Evolutionary conservation across 192 early-diverging fungal genomes (phyloP).

Genomic region (Backusella australiensis): DNA sequence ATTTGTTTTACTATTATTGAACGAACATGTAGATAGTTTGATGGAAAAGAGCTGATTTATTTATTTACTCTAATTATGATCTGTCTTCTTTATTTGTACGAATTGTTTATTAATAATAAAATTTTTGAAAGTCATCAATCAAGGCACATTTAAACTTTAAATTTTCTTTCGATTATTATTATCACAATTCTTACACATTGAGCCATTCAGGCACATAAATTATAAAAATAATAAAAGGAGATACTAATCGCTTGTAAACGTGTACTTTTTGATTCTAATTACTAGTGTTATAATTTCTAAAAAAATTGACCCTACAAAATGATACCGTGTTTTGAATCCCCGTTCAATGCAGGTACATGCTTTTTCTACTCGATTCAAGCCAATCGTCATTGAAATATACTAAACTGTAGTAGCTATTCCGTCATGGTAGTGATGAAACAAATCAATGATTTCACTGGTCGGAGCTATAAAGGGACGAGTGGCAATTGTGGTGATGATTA

Average conservation of each 20-base stretch:
- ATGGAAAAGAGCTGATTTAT: neutral
- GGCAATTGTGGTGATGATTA: neutral
- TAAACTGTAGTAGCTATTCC: neutral
- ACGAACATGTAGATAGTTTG: neutral
- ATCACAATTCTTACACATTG: neutral
- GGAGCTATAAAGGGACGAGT: neutral
- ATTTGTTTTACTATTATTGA: neutral
- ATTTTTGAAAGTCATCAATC: neutral
- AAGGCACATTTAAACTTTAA: conserved; percentile 1
- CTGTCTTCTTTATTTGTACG: neutral
- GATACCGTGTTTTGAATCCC: neutral
- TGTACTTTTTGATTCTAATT: neutral
- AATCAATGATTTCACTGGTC: neutral
- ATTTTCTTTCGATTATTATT: neutral
- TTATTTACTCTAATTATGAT: neutral
- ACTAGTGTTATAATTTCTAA: neutral
- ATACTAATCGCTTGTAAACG: neutral
- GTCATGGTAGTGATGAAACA: neutral
- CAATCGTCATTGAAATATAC: neutral
- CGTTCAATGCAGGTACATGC: neutral
- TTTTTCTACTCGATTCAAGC: neutral
- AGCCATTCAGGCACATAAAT: neutral
- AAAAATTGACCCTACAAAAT: neutral
- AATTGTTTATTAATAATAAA: neutral
- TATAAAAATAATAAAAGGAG: neutral